A percentile compares a stretch with the other conserved stretches of the same genome.
Evolutionary conservation across 1,284 basidiomycete species (phyloP).

Genomic region (Cutaneotrichosporon sp.): DNA sequence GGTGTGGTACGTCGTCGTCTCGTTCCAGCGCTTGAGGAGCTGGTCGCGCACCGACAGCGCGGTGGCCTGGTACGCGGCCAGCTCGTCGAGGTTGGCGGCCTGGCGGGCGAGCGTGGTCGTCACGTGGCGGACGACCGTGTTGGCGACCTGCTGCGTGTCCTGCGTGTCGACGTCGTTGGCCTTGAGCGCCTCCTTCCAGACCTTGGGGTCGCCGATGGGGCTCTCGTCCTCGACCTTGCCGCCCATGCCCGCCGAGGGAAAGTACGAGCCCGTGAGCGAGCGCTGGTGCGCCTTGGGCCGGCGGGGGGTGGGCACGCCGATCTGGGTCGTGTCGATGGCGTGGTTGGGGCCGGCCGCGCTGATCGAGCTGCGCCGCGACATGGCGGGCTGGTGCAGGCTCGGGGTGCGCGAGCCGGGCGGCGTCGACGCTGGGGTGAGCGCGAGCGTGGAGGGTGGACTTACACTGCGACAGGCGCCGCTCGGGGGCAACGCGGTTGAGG

Average conservation of each 20-base stretch:
- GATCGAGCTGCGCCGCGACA: conserved; percentile 48
- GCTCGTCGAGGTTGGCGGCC: conserved; percentile 76
- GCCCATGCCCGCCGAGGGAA: conserved; percentile 31
- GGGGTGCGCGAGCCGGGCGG: conserved; percentile 34
- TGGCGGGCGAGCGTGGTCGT: conserved; percentile 85
- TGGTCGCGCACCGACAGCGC: conserved; percentile 77
- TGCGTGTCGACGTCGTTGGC: conserved; percentile 39
- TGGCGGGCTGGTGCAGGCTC: conserved; percentile 43
- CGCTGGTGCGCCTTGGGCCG: conserved; percentile 45
- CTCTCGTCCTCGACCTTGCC: conserved; percentile 76
- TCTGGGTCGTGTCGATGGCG: conserved; percentile 42
- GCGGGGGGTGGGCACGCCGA: conserved; percentile 48
- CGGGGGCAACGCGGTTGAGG: conserved; percentile 20
- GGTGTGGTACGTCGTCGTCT: conserved; percentile 52
- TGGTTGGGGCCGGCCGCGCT: conserved; percentile 38
- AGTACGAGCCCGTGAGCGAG: conserved; percentile 53
- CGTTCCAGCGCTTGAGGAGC: conserved; percentile 61
- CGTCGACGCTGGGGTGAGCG: conserved; percentile 14
- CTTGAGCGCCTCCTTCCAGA: conserved; percentile 67
- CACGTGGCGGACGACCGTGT: conserved; percentile 74
- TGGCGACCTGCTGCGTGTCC: conserved; percentile 65
- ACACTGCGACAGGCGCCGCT: conserved; percentile 17
- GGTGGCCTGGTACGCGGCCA: conserved; percentile 54
- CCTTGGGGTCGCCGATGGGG: conserved; percentile 77
- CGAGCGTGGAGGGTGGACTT: background rate